These are phyloP conservation scores for Arxiozyma bovina DNA, from an alignment of 1,139 yeast species.

Conservation along the genomic window DNA sequence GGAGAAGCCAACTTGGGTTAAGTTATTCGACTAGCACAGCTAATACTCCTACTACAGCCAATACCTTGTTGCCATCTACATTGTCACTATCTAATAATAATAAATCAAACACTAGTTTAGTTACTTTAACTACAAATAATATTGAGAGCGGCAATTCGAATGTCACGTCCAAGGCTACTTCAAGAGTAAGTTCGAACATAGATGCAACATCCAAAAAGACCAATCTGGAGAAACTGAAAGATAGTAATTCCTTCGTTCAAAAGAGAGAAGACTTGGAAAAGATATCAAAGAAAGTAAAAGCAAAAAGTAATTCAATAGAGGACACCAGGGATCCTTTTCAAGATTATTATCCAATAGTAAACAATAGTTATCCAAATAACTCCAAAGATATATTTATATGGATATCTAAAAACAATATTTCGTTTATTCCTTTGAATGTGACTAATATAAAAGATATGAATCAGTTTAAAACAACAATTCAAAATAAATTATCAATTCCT, in stretches of 20 bases:
- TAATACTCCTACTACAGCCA: not conserved
- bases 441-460: conserved; percentile 30
- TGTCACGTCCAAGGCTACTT: not conserved
- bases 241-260: not conserved
- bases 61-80: not conserved
- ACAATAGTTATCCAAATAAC: conserved; percentile 9
- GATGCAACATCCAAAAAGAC: not conserved
- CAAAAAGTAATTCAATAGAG: not conserved
- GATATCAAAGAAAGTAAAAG: not conserved
- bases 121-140: conserved; percentile 5
- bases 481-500: conserved; percentile 36
- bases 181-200: not conserved
- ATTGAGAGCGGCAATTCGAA: not conserved
- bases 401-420: conserved; percentile 50
- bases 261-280: not conserved
- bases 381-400: conserved; percentile 35
- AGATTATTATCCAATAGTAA: conserved; percentile 32
- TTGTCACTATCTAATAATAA: not conserved
- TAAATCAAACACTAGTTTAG: conserved; percentile 4
- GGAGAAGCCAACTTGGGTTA: conserved; percentile 20
- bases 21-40: conserved; percentile 2
- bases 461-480: conserved; percentile 36
- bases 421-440: conserved; percentile 43
- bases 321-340: conserved; percentile 23
- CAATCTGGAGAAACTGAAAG: not conserved